These are phyloP conservation scores for Phytophthora kernoviae DNA, from an alignment of 352 stramenopile species.

Conservation along the genomic window DNA sequence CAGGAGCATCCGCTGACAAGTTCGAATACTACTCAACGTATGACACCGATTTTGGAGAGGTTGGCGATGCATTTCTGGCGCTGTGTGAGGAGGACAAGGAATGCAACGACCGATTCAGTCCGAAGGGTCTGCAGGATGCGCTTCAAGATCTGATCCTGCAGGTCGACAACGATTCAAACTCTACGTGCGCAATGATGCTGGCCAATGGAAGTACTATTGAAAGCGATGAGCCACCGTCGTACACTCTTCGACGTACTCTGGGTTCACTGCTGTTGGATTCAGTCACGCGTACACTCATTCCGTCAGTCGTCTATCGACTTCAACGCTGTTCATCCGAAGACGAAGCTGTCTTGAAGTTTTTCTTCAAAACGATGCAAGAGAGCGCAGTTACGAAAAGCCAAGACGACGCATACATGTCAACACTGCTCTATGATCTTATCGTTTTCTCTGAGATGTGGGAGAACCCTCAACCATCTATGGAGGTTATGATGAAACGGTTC, in stretches of 20 bases:
- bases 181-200: constrained; percentile 11
- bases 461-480: constrained; percentile 9
- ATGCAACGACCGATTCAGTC: constrained; percentile 17
- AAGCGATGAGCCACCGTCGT: constrained; percentile 8
- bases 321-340: constrained; percentile 28
- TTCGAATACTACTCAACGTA: too few species aligned
- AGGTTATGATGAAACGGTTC: constrained; percentile 17
- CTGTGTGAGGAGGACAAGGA: constrained; percentile 11
- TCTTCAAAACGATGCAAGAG: constrained; percentile 1
- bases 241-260: constrained; percentile 17
- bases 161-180: constrained; percentile 19
- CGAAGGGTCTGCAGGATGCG: background rate
- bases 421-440: constrained; percentile 40
- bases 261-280: constrained; percentile 2
- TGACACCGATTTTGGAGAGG: too few species aligned
- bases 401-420: constrained; percentile 16
- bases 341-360: constrained; percentile 5
- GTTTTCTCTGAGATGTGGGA: constrained; percentile 47
- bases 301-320: constrained; percentile 29
- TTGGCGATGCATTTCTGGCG: too few species aligned
- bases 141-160: background rate
- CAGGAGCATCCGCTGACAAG: too few species aligned
- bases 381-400: constrained; percentile 1
- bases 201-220: too few species aligned
- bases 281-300: constrained; percentile 25